These are phyloP conservation scores for Leishmania turanica DNA, from an alignment of 208 protist species.

Conservation along the genomic window DNA sequence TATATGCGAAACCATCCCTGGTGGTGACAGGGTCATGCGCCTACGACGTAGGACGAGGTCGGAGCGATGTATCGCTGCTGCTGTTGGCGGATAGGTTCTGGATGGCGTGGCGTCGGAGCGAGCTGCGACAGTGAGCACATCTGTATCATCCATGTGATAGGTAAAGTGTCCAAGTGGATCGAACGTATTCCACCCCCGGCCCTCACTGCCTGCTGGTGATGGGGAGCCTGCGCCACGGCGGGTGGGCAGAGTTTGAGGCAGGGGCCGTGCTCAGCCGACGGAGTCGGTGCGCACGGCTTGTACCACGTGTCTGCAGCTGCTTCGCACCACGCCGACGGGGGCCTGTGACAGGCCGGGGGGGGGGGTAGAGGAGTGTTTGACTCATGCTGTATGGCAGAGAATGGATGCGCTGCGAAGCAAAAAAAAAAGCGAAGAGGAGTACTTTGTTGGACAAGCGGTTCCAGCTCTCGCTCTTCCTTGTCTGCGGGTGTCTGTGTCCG, in stretches of 20 bases:
- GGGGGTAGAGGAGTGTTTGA: neutral
- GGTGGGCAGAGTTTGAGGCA: neutral
- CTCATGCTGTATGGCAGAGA: neutral
- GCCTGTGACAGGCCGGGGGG: neutral
- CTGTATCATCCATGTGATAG: neutral
- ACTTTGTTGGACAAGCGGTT: too few species aligned
- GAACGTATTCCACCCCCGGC: neutral
- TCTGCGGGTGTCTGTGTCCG: neutral
- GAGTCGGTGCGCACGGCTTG: neutral
- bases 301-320: neutral
- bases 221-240: neutral
- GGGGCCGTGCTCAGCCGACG: neutral
- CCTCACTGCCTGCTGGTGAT: neutral
- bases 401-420: neutral
- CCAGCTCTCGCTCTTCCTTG: too few species aligned
- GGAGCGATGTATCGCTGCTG: neutral
- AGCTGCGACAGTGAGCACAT: neutral
- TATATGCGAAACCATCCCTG: neutral
- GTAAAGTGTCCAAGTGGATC: neutral
- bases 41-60: neutral
- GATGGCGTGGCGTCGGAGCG: too few species aligned
- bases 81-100: neutral
- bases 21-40: neutral
- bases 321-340: neutral
- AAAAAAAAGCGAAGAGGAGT: too few species aligned